phyloP scores from a whole-genome alignment of 805 yeast species.

The Ogataea pilisensis region DNA sequence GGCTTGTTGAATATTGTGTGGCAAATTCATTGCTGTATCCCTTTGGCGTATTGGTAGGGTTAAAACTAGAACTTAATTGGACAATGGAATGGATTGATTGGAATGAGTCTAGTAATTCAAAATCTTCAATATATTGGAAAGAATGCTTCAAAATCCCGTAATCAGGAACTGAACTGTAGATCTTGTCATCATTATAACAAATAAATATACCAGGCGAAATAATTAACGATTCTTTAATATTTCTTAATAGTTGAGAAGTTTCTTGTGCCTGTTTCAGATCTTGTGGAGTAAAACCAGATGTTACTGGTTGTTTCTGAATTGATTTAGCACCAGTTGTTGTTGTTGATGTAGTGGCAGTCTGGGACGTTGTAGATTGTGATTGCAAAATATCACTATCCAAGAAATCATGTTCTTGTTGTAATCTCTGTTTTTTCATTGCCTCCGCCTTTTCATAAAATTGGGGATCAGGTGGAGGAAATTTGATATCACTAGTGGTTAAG shows the following conservation, averaged over 20 bases:
- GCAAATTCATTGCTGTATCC: conserved; percentile 87
- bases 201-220: conserved; percentile 86
- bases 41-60: conserved; percentile 67
- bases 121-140: conserved; percentile 72
- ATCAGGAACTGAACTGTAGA: conserved; percentile 76
- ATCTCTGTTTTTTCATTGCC: conserved; percentile 34
- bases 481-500: conserved; percentile 34
- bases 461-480: conserved; percentile 42
- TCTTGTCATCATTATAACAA: conserved; percentile 49
- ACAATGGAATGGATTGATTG: conserved; percentile 63
- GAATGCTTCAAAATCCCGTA: conserved; percentile 77
- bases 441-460: conserved; percentile 28
- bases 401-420: conserved; percentile 32
- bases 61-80: conserved; percentile 64
- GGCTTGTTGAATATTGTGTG: conserved; percentile 67
- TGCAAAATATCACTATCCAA: conserved; percentile 12
- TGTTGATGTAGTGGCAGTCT: neutral
- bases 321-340: conserved; percentile 4
- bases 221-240: conserved; percentile 54
- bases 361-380: neutral
- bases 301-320: conserved; percentile 25
- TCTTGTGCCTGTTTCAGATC: conserved; percentile 51
- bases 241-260: conserved; percentile 49
- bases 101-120: conserved; percentile 62
- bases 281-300: conserved; percentile 26